A percentile compares a stretch with the other conserved stretches of the same genome.
Conservation (phyloP, 1,284 basidiomycete species). For the Volvariella surrecta region DNA sequence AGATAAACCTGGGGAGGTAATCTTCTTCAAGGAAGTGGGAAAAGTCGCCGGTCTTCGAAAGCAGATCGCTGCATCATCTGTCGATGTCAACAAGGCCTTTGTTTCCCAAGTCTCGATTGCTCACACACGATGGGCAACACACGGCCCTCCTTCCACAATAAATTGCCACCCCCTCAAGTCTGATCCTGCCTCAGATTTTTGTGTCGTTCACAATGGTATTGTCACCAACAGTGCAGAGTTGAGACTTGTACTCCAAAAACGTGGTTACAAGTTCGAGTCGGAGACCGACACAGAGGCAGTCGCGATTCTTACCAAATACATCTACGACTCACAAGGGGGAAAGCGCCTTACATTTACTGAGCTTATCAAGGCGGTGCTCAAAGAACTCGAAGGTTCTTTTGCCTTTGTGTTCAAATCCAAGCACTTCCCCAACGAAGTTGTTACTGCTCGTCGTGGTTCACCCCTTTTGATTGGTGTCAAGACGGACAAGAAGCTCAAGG, state of each 20-base stretch:
- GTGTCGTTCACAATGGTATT: slow-evolving; percentile 98
- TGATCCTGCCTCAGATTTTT: slow-evolving; percentile 80
- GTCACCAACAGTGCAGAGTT: slow-evolving; percentile 94
- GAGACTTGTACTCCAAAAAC: slow-evolving; percentile 89
- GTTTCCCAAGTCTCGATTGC: slow-evolving; percentile 94
- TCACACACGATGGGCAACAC: slow-evolving; percentile 99
- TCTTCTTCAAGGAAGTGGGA: slow-evolving; percentile 98
- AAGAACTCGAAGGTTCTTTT: slow-evolving; percentile 98
- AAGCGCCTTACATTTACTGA: slow-evolving; percentile 88
- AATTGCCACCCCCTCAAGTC: slow-evolving; percentile 98
- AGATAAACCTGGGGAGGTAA: slow-evolving; percentile 69
- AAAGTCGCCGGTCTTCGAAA: slow-evolving; percentile 95
- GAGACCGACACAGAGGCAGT: slow-evolving; percentile 99
- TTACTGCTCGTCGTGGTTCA: slow-evolving; percentile 94
- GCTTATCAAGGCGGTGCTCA: slow-evolving; percentile 92
- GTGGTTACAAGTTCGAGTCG: slow-evolving; percentile 90
- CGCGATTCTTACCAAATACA: slow-evolving; percentile 93
- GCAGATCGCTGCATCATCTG: slow-evolving; percentile 71
- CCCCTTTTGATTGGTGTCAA: slow-evolving; percentile 98
- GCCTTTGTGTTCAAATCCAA: slow-evolving; percentile 99
- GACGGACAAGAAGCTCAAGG: slow-evolving; percentile 99
- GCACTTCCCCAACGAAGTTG: slow-evolving; percentile 95
- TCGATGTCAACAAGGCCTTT: slow-evolving; percentile 81
- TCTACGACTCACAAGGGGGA: slow-evolving; percentile 90
- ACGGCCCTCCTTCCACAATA: slow-evolving; percentile 79